phyloP scores from a whole-genome alignment of 805 yeast species.

The Candida ascalaphidarum region DNA sequence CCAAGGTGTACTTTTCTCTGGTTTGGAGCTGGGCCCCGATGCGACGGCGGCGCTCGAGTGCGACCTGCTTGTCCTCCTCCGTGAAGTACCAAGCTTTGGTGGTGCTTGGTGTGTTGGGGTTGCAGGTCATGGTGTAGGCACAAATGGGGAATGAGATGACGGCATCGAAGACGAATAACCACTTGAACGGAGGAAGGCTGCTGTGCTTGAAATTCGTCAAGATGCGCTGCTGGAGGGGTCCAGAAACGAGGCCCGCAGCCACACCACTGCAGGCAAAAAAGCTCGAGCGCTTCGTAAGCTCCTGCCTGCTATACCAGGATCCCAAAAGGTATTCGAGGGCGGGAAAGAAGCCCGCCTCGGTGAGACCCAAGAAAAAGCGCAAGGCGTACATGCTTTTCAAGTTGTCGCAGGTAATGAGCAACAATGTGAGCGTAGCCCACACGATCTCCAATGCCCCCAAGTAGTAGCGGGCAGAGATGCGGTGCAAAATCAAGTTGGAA shows the following conservation, averaged over 20 bases:
- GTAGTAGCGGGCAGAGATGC: constrained; percentile 34
- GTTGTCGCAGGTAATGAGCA: constrained; percentile 13
- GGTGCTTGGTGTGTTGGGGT: constrained; percentile 27
- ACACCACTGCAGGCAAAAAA: constrained; percentile 20
- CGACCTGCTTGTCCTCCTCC: constrained; percentile 25
- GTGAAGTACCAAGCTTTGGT: constrained; percentile 23
- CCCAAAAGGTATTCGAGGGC: constrained; percentile 46
- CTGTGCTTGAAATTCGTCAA: constrained; percentile 14
- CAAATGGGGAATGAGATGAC: constrained; percentile 25
- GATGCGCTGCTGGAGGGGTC: constrained; percentile 23
- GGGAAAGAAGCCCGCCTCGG: constrained; percentile 47
- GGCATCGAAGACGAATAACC: constrained; percentile 27
- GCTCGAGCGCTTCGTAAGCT: constrained; percentile 19
- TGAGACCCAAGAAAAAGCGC: constrained; percentile 23
- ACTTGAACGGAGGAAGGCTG: constrained; percentile 19
- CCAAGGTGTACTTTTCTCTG: constrained; percentile 30
- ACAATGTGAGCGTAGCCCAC: constrained; percentile 29
- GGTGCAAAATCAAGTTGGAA: constrained; percentile 22
- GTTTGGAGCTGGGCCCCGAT: constrained; percentile 32
- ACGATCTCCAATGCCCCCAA: constrained; percentile 34
- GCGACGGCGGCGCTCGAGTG: constrained; percentile 32
- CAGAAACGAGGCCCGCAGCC: constrained; percentile 20
- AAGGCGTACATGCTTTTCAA: constrained; percentile 7
- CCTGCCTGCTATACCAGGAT: constrained; percentile 18
- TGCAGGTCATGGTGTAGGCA: constrained; percentile 20